phyloP scores from a whole-genome alignment of 805 yeast genomes.

The Myxozyma neotropica region DNA sequence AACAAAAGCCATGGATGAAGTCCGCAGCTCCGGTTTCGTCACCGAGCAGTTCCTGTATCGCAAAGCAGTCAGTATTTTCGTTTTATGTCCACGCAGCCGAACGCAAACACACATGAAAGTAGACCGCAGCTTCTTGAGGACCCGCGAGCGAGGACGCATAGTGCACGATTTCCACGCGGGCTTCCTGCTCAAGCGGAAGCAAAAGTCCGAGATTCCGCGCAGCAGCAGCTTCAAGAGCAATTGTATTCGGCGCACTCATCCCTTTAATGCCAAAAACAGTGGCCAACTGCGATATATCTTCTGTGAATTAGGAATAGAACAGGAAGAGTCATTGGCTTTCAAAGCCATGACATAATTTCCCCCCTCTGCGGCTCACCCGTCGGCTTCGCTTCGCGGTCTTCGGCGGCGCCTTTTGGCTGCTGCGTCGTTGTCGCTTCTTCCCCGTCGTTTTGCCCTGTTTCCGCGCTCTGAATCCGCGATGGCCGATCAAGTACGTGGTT shows the following conservation, averaged over 20 bases:
- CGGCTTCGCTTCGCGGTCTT: too few relatives aligned
- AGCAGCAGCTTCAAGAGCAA: slow-evolving; percentile 15
- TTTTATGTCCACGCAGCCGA: not conserved
- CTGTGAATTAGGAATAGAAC: too few relatives aligned
- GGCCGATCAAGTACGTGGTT: slow-evolving; percentile 6
- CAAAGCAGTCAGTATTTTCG: not conserved
- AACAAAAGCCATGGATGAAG: slow-evolving; percentile 31
- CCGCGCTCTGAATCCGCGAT: too few relatives aligned
- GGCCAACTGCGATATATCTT: too few relatives aligned
- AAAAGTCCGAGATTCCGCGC: slow-evolving; percentile 36
- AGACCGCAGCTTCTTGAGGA: slow-evolving; percentile 53
- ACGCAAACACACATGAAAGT: slow-evolving; percentile 44
- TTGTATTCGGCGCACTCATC: not conserved
- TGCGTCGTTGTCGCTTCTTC: too few relatives aligned
- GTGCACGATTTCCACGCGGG: slow-evolving; percentile 57
- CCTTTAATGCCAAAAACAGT: too few relatives aligned
- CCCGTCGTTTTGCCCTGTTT: too few relatives aligned
- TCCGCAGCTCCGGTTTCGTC: slow-evolving; percentile 27
- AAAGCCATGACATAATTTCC: too few relatives aligned
- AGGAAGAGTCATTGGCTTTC: too few relatives aligned
- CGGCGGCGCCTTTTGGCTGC: too few relatives aligned
- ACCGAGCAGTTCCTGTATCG: slow-evolving; percentile 29
- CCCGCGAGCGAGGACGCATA: slow-evolving; percentile 53
- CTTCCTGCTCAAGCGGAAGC: slow-evolving; percentile 61
- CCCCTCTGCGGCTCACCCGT: too few relatives aligned